These are phyloP conservation scores for Pouteria campechiana DNA, from an alignment of 179 eudicot genomes.

Conservation along the genomic window DNA sequence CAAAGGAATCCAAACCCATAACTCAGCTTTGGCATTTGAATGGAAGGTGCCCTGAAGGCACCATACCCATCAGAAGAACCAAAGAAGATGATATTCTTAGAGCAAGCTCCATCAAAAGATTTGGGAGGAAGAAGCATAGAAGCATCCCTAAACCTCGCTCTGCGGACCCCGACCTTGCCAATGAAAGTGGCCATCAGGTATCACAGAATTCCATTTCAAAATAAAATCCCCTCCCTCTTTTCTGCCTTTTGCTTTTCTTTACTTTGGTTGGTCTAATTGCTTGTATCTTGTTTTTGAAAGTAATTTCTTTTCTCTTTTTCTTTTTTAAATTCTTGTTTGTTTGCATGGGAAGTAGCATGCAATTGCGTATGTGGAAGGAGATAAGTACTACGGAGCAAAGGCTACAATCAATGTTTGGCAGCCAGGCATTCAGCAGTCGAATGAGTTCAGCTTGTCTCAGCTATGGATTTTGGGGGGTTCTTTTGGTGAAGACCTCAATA, in stretches of 20 bases:
- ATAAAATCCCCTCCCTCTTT: background rate
- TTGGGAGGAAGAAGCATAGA: slow-evolving; percentile 58
- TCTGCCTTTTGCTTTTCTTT: background rate
- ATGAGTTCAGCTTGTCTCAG: slow-evolving; percentile 40
- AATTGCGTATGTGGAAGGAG: slow-evolving; percentile 74
- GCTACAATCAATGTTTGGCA: slow-evolving; percentile 36
- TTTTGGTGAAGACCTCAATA: slow-evolving; percentile 41
- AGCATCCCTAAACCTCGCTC: slow-evolving; percentile 44
- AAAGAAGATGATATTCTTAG: slow-evolving; percentile 55
- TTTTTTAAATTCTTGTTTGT: slow-evolving; percentile 13
- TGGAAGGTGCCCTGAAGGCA: slow-evolving; percentile 63
- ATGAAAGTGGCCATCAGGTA: slow-evolving; percentile 84
- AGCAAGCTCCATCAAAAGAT: slow-evolving; percentile 58
- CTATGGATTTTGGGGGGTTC: slow-evolving; percentile 37
- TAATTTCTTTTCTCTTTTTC: background rate
- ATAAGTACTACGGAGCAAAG: slow-evolving; percentile 40
- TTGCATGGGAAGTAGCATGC: slow-evolving; percentile 92
- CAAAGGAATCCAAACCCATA: slow-evolving; percentile 11
- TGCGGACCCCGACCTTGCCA: slow-evolving; percentile 61
- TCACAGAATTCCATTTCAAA: background rate
- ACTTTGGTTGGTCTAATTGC: too few relatives aligned
- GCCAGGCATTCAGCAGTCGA: slow-evolving; percentile 18
- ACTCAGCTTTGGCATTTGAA: slow-evolving; percentile 64
- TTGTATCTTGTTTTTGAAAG: background rate
- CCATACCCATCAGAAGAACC: slow-evolving; percentile 75